Percentiles rank a stretch among this genome's conserved stretches.
Evolutionary conservation across 805 yeast genomes (phyloP).

Genomic region (Ogataea pignaliae): DNA sequence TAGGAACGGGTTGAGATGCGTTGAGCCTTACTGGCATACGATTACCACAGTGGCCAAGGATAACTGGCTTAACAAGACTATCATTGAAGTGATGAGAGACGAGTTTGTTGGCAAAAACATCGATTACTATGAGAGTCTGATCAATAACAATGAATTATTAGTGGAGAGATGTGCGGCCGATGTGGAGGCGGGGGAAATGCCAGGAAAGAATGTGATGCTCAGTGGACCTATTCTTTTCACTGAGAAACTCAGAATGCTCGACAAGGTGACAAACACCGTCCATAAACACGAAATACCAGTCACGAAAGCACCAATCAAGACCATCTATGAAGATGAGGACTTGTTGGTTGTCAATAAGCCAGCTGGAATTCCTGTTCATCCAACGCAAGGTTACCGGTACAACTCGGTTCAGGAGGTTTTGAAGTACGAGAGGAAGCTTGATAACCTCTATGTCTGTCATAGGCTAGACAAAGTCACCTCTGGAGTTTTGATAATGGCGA

Average conservation of each 20-base stretch:
- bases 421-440: conserved; percentile 23
- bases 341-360: conserved; percentile 47
- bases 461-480: conserved; percentile 49
- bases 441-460: conserved; percentile 34
- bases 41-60: conserved; percentile 9
- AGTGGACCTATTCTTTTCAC: conserved; percentile 9
- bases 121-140: conserved; percentile 7
- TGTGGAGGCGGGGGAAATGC: background rate
- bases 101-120: conserved; percentile 15
- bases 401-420: conserved; percentile 43
- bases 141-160: conserved; percentile 10
- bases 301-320: conserved; percentile 15
- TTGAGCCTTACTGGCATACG: conserved; percentile 14
- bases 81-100: conserved; percentile 11
- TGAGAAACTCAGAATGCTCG: conserved; percentile 13
- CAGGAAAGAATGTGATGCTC: background rate
- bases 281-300: conserved; percentile 48
- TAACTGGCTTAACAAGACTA: conserved; percentile 9
- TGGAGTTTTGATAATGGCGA: conserved; percentile 44
- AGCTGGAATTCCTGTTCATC: conserved; percentile 51
- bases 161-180: conserved; percentile 3
- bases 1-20: conserved; percentile 10
- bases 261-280: conserved; percentile 24
- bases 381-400: conserved; percentile 39
- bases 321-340: conserved; percentile 34